Base-by-base conservation (phyloP, 2,329 filamentous ascomycete genomes). In the Sarocladium brachiariae region DNA sequence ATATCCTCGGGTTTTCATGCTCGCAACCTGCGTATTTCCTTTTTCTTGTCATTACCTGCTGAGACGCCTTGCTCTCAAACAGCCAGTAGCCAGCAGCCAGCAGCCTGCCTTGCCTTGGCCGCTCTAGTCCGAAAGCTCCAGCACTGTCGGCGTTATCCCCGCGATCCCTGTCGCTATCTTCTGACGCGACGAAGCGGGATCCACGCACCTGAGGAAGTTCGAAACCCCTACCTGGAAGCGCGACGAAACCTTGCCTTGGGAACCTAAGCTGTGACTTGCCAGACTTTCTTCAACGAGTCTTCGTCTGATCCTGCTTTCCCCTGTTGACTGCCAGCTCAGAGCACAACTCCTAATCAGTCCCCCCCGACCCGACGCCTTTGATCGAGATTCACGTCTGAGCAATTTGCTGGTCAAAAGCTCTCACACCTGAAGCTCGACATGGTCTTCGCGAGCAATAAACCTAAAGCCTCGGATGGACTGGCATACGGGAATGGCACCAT, bases 381-480 rank as follows among this genome's bases (percentile, higher is more conserved):
- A 30, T 21, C 21, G 43, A 47, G 43, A 3, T 21, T 47, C 19
- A 31, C 25, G 43, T 47, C 16, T 31, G 43, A 33, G 43, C 43
- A 33, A 30, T 33, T 47, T 47, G 43, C 43, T 47, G 43, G 43
- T 47, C 43, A 47, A 47, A 31, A 47, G 43, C 43, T 47, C 43
- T 11, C 21, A 23, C 43, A n/a, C 27, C 10, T 23, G 43, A 33
- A 16, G 16, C 25, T 47, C 14, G 25, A 31, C 43, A 49, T 49
- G 46, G 46, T 27, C 3, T 27, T 37, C 56, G 61, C 64, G 51
- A 59, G 56, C 53, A 59, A 60, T 58, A 57, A 57, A 50, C 56
- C 60, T 50, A 61, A 65, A 63, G 59, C 62, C 35, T 63, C 64
- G 53, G 76, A 71, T 59, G 70, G 72, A 57, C 64, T 67, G 48